Conservation (phyloP, 805 yeast genomes). For the Dipodascopsis uninucleata region DNA sequence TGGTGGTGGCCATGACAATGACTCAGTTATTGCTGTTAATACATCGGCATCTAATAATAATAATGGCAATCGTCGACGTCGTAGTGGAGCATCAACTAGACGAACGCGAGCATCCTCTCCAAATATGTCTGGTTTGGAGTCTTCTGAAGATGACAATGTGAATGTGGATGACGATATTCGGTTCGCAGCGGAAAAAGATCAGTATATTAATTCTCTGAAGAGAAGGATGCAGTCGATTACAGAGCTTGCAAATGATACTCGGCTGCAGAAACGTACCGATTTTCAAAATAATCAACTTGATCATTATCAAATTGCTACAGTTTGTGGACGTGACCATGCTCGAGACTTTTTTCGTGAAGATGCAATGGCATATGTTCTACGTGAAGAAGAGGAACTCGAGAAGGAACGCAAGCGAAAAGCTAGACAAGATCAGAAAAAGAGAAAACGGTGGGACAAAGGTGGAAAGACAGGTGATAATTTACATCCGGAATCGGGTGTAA, state of each 20-base stretch:
- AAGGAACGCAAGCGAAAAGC: conserved; percentile 19
- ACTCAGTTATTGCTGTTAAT: no score
- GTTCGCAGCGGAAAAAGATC: conserved; percentile 11
- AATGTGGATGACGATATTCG: conserved; percentile 1
- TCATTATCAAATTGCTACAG: conserved; percentile 6
- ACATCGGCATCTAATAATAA: no score
- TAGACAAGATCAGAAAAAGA: conserved; percentile 16
- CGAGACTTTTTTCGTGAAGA: conserved; percentile 18
- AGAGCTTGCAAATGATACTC: conserved; percentile 12
- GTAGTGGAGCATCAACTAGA: no score
- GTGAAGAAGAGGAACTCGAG: conserved; percentile 22
- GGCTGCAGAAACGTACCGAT: conserved; percentile 6
- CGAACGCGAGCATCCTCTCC: no score
- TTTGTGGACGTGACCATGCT: conserved; percentile 24
- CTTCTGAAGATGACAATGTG: conserved; percentile 6
- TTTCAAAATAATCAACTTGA: conserved; percentile 10
- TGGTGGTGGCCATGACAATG: no score
- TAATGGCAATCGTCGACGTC: no score
- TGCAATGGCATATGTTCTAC: conserved; percentile 22
- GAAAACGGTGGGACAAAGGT: conserved; percentile 5
- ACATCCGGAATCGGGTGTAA: no score
- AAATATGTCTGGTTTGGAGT: not conserved
- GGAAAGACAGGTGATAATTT: not conserved
- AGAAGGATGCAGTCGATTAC: conserved; percentile 9
- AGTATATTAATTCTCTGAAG: conserved; percentile 4